Base-by-base conservation (phyloP, 2,329 filamentous ascomycete genomes). In the Trichoderma polysporum region DNA sequence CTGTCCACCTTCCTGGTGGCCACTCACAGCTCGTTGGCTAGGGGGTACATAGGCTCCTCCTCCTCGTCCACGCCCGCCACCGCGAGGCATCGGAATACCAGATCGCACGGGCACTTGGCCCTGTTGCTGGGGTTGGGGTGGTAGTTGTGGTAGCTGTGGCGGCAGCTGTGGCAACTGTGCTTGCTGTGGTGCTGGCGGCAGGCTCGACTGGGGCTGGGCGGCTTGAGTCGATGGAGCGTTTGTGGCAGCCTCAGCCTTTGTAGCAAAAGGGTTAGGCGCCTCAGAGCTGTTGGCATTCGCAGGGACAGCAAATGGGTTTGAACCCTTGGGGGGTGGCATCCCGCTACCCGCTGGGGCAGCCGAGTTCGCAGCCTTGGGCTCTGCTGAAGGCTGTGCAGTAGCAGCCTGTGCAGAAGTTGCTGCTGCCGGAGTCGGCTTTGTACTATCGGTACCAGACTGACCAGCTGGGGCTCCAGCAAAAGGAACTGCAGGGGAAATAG, bases 11-110 rank as follows among this genome's bases (percentile, higher is more conserved):
- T 80, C 78, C 33, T 80, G 78, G 54, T 68, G 71, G 17, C 78
- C 79, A 57, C 76, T 77, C 7, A 74, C 74, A 4, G 70, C 71
- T 33, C 80, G 75, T 66, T 80, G 79, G 12, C 77, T 72, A 3
- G 79, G 79, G 53, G 79, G 75, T 1, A 78, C 75, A 59, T 80
- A 79, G 1, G 76, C 70, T 9, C 78, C 78, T 27, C 78, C 78
- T 27, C 78, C 78, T 31, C 80, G 73, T 27, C 79, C 80, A 29
- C 80, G 75, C 2, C 76, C 78, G 33, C 79, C 80, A 9, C 80
- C 79, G 33, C 80, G 76, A 37, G 79, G 78, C 73, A 82, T 77
- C 0, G 80, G 80, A 15, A 82, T 78, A 4, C 78, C 75, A n/a
- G 79, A 78, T 35, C 76, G 72, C 2, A 70, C 73, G 12, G 73